Evolutionary conservation across 2,329 filamentous ascomycete species (phyloP), one percentile per base, ranked within the genome.

Genomic region (Sarocladium oryzae): DNA sequence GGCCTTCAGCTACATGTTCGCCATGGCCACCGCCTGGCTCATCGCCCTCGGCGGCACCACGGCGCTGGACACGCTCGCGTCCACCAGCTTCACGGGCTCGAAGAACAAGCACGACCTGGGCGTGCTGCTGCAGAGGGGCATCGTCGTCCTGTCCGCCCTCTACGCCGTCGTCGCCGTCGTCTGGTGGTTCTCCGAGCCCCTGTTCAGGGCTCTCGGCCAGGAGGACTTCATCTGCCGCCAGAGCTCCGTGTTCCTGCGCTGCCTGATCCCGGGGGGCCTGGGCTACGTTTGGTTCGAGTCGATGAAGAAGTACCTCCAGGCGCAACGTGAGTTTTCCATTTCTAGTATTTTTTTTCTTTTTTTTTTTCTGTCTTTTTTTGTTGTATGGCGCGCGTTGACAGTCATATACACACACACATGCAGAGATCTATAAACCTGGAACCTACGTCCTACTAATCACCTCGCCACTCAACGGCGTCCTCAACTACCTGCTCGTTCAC

Each of bases 1-100:
- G 1, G 89, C 89, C 0, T 95, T 95, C 61, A 88, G 86, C 2
- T 92, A 93, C 72, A 95, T 95, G 89, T 95, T 95, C 59, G 89
- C 89, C 51, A 90, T 92, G 86, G 84, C 86, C 20, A 89, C 88
- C 1, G 89, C 84, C 0, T 95, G 89, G 89, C 77, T 95, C 33
- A 87, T 95, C 53, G 89, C 85, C 0, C 77, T 95, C 3, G 89
- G 89, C 24, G 89, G 89, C 7, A 91, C 88, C 0, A 95, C 88
- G 1, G 89, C 89, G 0, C 77, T 95, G 38, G 89, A 95, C 64
- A 95, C 89, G 0, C 72, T 95, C 21, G 89, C 88, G 2, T 91
- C 88, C 0, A 88, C 85, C 43, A 85, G 84, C 40, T 95, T 89
- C 64, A 95, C 89, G 0, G 86, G 86, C 1, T 88, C 87, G 55